These are phyloP conservation scores for Psilocybe tampanensis DNA, from an alignment of 768 basidiomycete genomes.

Conservation along the genomic window DNA sequence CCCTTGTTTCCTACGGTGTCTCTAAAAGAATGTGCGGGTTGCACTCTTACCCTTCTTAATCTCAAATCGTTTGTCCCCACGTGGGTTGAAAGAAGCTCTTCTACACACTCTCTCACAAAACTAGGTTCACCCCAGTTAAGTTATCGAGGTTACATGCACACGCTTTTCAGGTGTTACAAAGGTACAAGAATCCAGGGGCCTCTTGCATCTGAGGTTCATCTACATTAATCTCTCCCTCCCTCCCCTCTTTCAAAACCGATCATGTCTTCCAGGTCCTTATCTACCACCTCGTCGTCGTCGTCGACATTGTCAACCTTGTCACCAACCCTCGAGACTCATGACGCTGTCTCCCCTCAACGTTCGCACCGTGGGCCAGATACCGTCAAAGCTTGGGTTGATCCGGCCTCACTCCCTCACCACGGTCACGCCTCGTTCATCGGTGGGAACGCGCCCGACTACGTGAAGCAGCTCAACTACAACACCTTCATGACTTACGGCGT, in stretches of 20 bases:
- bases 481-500: slow-evolving; percentile 74
- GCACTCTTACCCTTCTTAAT: slow-evolving; percentile 23
- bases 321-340: slow-evolving; percentile 27
- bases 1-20: slow-evolving; percentile 27
- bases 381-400: slow-evolving; percentile 63
- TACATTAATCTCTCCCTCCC: slow-evolving; percentile 7
- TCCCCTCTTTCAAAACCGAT: slow-evolving; percentile 17
- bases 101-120: slow-evolving; percentile 24
- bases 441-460: slow-evolving; percentile 64
- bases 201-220: slow-evolving; percentile 8
- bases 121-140: slow-evolving; percentile 28
- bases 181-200: slow-evolving; percentile 18
- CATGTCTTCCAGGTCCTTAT: slow-evolving; percentile 35
- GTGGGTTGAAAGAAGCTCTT: slow-evolving; percentile 18
- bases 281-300: slow-evolving; percentile 28
- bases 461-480: slow-evolving; percentile 70
- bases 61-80: slow-evolving; percentile 28
- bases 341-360: slow-evolving; percentile 25
- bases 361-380: slow-evolving; percentile 13
- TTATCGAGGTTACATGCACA: slow-evolving; percentile 27
- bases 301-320: slow-evolving; percentile 25
- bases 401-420: slow-evolving; percentile 58
- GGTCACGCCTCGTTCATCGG: slow-evolving; percentile 56
- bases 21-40: slow-evolving; percentile 28
- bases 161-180: slow-evolving; percentile 11